phyloP scores from a whole-genome alignment of 805 yeast species.

The Nakazawaea anatomiae region DNA sequence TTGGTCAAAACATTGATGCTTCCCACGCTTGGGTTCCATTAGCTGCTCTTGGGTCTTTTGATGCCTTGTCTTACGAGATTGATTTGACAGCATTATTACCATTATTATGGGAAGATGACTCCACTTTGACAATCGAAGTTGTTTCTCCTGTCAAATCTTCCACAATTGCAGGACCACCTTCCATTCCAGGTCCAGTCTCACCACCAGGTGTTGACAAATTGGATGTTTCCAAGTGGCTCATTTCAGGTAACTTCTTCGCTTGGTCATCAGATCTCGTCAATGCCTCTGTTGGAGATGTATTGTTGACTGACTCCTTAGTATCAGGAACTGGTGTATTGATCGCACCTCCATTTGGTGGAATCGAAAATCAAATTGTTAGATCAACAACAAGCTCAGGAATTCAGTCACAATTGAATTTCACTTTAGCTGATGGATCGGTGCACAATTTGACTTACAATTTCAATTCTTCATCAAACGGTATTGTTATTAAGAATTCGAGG shows the following conservation, averaged over 20 bases:
- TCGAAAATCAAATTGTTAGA: slow-evolving; percentile 20
- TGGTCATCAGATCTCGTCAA: slow-evolving; percentile 19
- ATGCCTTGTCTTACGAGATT: slow-evolving; percentile 22
- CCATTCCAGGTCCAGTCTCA: slow-evolving; percentile 18
- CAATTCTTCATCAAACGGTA: slow-evolving; percentile 13
- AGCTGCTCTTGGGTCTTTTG: slow-evolving; percentile 23
- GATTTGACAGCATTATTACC: slow-evolving; percentile 24
- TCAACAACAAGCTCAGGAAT: slow-evolving; percentile 14
- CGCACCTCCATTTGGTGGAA: slow-evolving; percentile 20
- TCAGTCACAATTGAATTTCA: slow-evolving; percentile 20
- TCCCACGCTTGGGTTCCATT: slow-evolving; percentile 20
- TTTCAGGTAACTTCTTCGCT: slow-evolving; percentile 23
- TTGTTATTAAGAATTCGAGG: slow-evolving; percentile 14
- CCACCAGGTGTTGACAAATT: slow-evolving; percentile 12
- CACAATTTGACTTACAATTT: slow-evolving; percentile 15
- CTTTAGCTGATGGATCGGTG: slow-evolving; percentile 19
- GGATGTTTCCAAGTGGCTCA: slow-evolving; percentile 19
- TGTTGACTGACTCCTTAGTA: slow-evolving; percentile 14
- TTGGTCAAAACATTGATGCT: slow-evolving; percentile 12
- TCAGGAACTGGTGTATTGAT: slow-evolving; percentile 19
- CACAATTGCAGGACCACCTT: slow-evolving; percentile 15
- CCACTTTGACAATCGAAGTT: slow-evolving; percentile 19
- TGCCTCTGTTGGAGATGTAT: slow-evolving; percentile 16
- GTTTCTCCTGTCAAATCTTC: slow-evolving; percentile 21
- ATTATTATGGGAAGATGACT: slow-evolving; percentile 21